These are phyloP conservation scores for Neurospora crassa DNA, from an alignment of 2,329 filamentous ascomycete species.

Conservation along the genomic window DNA sequence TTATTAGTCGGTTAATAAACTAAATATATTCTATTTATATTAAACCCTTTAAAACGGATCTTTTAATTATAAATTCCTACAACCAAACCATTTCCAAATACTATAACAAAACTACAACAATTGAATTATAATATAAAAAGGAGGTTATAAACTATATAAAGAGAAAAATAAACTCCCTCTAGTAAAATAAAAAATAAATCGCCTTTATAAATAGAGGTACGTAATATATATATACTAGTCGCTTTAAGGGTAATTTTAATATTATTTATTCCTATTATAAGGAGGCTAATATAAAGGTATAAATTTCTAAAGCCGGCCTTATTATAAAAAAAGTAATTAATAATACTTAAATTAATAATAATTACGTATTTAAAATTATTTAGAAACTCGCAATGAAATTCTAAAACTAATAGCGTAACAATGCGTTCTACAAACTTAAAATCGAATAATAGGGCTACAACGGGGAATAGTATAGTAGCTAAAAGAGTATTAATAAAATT, in stretches of 20 bases:
- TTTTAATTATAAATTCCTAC: background rate
- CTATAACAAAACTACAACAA: background rate
- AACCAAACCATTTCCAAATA: background rate
- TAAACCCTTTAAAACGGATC: background rate
- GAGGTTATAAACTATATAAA: background rate
- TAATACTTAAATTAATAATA: background rate
- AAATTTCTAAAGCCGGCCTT: background rate
- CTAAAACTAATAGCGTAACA: rapidly evolving
- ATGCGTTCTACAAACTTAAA: background rate
- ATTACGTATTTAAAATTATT: background rate
- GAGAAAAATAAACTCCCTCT: background rate
- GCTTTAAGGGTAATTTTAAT: background rate
- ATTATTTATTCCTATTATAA: background rate
- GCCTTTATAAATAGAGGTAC: background rate
- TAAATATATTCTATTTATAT: background rate
- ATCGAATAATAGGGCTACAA: background rate
- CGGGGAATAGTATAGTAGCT: background rate
- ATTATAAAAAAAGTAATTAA: background rate
- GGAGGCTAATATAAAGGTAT: rapidly evolving
- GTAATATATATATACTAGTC: background rate
- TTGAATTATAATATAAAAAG: background rate
- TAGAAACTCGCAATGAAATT: background rate
- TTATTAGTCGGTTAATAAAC: background rate
- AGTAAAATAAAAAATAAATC: background rate
- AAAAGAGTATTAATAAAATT: background rate